phyloP scores from a whole-genome alignment of 495 filamentous ascomycete species.

The Usnea hakonensis region DNA sequence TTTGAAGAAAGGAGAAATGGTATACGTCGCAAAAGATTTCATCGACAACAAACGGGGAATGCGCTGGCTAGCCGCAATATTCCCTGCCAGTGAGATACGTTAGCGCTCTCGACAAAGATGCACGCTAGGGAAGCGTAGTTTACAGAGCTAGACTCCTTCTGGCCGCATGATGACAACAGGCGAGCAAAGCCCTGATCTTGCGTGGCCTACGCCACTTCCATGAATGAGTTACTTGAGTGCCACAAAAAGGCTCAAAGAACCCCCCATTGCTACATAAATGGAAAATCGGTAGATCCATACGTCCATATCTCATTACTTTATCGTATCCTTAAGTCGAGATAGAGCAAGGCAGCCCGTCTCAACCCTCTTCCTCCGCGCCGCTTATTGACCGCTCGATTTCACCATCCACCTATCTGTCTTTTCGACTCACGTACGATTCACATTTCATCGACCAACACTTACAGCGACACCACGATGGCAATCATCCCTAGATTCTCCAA shows the following conservation, averaged over 20 bases:
- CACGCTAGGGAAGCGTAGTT: not conserved
- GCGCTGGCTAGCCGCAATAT: conserved; percentile 5
- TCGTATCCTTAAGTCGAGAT: not conserved
- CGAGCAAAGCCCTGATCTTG: conserved; percentile 4
- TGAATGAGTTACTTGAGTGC: not conserved
- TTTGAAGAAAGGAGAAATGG: not conserved
- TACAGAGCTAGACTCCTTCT: not conserved
- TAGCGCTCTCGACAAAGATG: not conserved
- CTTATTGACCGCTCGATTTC: not conserved
- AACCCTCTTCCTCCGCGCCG: not conserved
- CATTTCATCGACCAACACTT: not conserved
- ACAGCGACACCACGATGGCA: not conserved
- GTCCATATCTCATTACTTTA: not conserved
- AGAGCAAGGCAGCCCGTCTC: not conserved
- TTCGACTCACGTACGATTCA: not conserved
- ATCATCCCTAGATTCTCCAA: not conserved
- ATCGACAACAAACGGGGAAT: not conserved
- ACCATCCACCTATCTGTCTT: not conserved
- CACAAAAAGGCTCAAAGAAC: not conserved
- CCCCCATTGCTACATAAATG: too few species aligned
- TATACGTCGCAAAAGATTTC: not conserved
- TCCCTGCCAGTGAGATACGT: not conserved
- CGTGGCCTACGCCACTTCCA: conserved; percentile 4
- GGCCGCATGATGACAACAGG: not conserved
- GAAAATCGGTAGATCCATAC: not conserved